Evolutionary conservation across 805 yeast genomes (phyloP), one percentile per base, ranked within the genome.

Genomic region (Sugiyamaella smithiae): DNA sequence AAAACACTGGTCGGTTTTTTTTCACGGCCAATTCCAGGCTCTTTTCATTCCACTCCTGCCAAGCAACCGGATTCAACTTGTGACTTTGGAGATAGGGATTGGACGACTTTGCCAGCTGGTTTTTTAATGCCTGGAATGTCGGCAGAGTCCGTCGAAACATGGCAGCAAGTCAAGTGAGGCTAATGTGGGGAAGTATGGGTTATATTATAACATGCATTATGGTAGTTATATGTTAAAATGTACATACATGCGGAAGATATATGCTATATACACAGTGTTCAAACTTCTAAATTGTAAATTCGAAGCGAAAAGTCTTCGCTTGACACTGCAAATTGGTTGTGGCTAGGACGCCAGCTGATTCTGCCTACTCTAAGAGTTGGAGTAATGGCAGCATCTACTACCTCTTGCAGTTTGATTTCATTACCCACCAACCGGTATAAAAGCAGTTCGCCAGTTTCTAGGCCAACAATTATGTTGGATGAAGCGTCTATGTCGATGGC

Each of bases 251-350:
- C n/a, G n/a, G n/a, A n/a, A n/a, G n/a, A n/a, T n/a, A n/a, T n/a
- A n/a, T n/a, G n/a, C n/a, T n/a, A n/a, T n/a, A n/a, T n/a, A n/a
- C n/a, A n/a, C n/a, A n/a, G n/a, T n/a, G n/a, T n/a, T n/a, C n/a
- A n/a, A n/a, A n/a, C n/a, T n/a, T n/a, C n/a, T n/a, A n/a, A n/a
- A n/a, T n/a, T n/a, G n/a, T n/a, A 55, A 11, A 77, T 63, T 43
- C 86, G 66, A 11, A 79, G 72, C 1, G 93, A 84, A 37, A 76
- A 68, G 61, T 88, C 96, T 36, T 72, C 74, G 56, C 88, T 80
- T 12, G 82, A 84, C 28, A 75, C 81, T 0, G 83, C 89, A 49
- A 85, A 65, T 6, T 68, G 53, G 8, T 40, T 49, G 14, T 25
- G 28, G 2, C 26, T 25, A 5, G 63, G 64, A 50, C 81, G 74